Conservation (phyloP, 2,329 filamentous ascomycete species). For the Verticillium dahliae region DNA sequence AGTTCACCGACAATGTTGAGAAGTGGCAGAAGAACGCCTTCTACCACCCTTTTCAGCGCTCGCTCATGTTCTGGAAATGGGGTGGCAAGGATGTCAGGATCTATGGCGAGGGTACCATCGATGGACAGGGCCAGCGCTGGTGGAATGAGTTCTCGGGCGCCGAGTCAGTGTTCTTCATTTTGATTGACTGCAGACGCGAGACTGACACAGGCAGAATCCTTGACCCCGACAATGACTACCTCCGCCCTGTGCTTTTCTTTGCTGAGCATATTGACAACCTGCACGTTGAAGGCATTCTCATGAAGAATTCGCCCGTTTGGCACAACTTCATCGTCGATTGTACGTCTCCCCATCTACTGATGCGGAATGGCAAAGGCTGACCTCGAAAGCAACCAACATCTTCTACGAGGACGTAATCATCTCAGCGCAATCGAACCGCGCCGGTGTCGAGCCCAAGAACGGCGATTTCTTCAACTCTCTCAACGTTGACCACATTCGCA, state of each 20-base stretch:
- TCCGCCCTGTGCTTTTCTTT: constrained; percentile 54
- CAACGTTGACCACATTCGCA: constrained; percentile 10
- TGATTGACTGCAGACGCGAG: background rate
- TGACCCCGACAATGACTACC: constrained; percentile 46
- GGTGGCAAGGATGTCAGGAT: constrained; percentile 56
- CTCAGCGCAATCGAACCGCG: constrained; percentile 48
- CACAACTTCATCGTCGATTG: constrained; percentile 55
- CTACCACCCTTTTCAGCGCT: constrained; percentile 36
- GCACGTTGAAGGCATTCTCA: constrained; percentile 48
- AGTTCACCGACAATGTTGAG: constrained; percentile 34
- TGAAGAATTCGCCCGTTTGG: constrained; percentile 58
- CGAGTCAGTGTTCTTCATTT: constrained; percentile 15
- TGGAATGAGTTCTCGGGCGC: constrained; percentile 33
- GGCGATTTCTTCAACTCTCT: constrained; percentile 36
- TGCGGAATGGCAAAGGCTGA: background rate
- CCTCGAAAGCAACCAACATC: constrained; percentile 32
- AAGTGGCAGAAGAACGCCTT: constrained; percentile 36
- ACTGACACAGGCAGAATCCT: constrained; percentile 25
- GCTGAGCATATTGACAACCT: constrained; percentile 55
- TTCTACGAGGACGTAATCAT: constrained; percentile 48
- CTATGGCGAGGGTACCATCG: constrained; percentile 47
- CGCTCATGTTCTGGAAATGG: constrained; percentile 59
- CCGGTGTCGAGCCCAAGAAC: constrained; percentile 56
- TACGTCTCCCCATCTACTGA: constrained; percentile 9
- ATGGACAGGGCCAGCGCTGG: constrained; percentile 45